Conservation (phyloP, 2,329 filamentous ascomycete species). For the Cladosporium sp. region DNA sequence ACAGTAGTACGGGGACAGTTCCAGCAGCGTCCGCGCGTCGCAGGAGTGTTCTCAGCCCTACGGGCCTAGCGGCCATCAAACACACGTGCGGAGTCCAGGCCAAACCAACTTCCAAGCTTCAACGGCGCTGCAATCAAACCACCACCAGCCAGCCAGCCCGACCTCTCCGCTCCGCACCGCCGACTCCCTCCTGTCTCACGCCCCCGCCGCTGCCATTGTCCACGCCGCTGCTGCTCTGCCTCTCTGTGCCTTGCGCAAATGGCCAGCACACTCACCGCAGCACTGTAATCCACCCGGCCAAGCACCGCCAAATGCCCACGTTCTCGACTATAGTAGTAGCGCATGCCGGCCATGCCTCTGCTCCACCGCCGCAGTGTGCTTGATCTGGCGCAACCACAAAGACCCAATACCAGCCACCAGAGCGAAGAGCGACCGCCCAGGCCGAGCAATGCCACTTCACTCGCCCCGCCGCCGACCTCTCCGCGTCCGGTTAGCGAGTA, state of each 20-base stretch:
- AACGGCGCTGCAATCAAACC: conserved; percentile 2
- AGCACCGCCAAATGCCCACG: conserved; percentile 1
- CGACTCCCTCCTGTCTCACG: background rate
- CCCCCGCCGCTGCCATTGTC: background rate
- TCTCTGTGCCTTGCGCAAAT: conserved; percentile 5
- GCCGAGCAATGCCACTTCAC: background rate
- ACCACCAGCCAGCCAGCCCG: background rate
- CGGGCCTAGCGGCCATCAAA: background rate
- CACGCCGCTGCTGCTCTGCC: background rate
- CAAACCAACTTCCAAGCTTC: background rate
- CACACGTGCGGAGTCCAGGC: background rate
- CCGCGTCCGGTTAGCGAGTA: conserved; percentile 16
- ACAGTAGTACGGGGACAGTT: too few species aligned
- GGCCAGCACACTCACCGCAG: background rate
- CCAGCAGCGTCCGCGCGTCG: background rate
- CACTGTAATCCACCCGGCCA: background rate
- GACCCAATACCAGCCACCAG: conserved; percentile 12
- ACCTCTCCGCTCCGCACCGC: background rate
- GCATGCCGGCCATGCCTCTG: conserved; percentile 32
- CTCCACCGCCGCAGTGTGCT: conserved; percentile 41
- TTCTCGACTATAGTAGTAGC: background rate
- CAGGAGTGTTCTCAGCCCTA: background rate
- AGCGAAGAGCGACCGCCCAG: background rate
- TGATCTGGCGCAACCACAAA: conserved; percentile 30
- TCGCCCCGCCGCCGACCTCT: conserved; percentile 5